These are phyloP conservation scores for Phytophthora hybrid DNA, from an alignment of 352 stramenopile genomes.

Conservation along the genomic window DNA sequence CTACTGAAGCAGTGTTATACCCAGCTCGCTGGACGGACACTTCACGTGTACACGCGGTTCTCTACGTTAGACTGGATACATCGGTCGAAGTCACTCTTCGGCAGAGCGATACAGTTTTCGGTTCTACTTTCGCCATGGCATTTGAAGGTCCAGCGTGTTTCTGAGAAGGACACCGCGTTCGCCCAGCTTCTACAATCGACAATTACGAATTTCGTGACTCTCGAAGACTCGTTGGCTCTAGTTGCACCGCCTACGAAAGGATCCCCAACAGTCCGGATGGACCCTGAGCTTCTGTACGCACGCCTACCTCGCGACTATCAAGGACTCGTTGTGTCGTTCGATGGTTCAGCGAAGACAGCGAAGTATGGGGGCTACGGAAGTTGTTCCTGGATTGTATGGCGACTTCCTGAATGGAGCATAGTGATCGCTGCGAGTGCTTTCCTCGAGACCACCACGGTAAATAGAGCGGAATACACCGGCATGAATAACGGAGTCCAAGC, in stretches of 20 bases:
- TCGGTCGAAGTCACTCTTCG: slow-evolving; percentile 15
- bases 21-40: too few species aligned
- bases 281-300: slow-evolving; percentile 3
- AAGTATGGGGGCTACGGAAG: slow-evolving; percentile 14
- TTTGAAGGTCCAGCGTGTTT: slow-evolving; percentile 1
- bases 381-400: slow-evolving; percentile 11
- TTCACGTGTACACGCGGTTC: slow-evolving; percentile 24
- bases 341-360: slow-evolving; percentile 24
- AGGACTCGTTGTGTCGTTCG: slow-evolving; percentile 28
- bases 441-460: background rate
- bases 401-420: slow-evolving; percentile 5
- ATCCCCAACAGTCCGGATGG: too few species aligned
- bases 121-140: slow-evolving; percentile 13
- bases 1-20: too few species aligned
- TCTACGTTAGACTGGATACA: slow-evolving; percentile 31
- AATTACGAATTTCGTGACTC: too few species aligned
- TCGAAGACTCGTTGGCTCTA: too few species aligned
- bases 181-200: too few species aligned
- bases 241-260: too few species aligned
- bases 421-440: slow-evolving; percentile 8
- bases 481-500: background rate
- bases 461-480: slow-evolving; percentile 3
- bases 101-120: slow-evolving; percentile 11
- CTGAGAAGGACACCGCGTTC: too few species aligned
- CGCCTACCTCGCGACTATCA: background rate